Percentiles rank a stretch among this genome's conserved stretches.
Evolutionary conservation across 2,329 filamentous ascomycete genomes (phyloP).

Genomic region (Thelonectria olida): DNA sequence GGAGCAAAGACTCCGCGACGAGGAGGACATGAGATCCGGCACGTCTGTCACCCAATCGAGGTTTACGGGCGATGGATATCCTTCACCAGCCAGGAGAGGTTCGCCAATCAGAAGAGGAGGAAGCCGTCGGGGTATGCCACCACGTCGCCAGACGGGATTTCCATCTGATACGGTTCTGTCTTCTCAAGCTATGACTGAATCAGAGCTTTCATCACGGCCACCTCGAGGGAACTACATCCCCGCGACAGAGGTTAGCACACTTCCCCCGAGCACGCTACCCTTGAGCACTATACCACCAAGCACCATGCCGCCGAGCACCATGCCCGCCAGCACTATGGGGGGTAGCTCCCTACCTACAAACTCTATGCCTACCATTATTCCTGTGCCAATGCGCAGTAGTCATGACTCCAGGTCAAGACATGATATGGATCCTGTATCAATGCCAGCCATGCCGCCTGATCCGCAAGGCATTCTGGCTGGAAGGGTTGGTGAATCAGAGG

Average conservation of each 20-base stretch:
- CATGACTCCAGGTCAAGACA: slow-evolving; percentile 52
- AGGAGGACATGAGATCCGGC: slow-evolving; percentile 68
- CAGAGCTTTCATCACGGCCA: slow-evolving; percentile 44
- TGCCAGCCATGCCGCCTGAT: slow-evolving; percentile 66
- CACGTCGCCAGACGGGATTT: slow-evolving; percentile 44
- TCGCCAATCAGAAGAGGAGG: slow-evolving; percentile 54
- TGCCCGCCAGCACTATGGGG: not conserved
- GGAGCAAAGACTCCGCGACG: slow-evolving; percentile 55
- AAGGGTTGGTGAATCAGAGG: slow-evolving; percentile 36
- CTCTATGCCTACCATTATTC: slow-evolving; percentile 31
- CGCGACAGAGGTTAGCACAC: slow-evolving; percentile 22
- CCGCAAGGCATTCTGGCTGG: slow-evolving; percentile 53
- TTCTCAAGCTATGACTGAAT: slow-evolving; percentile 47
- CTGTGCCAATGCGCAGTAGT: slow-evolving; percentile 35
- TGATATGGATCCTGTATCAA: slow-evolving; percentile 51
- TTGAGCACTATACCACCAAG: slow-evolving; percentile 27
- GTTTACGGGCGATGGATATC: slow-evolving; percentile 75
- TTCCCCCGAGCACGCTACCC: slow-evolving; percentile 9
- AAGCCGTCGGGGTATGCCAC: slow-evolving; percentile 42
- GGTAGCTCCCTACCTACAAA: slow-evolving; percentile 12
- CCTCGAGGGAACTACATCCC: slow-evolving; percentile 39
- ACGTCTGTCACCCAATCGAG: slow-evolving; percentile 62
- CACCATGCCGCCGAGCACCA: slow-evolving; percentile 12
- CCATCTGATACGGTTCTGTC: slow-evolving; percentile 41
- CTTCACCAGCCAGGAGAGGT: slow-evolving; percentile 57